A percentile compares a stretch with the other conserved stretches of the same genome.
Evolutionary conservation across 164 flowering plant genomes (phyloP).

Genomic region (Umbilicus rupestris): DNA sequence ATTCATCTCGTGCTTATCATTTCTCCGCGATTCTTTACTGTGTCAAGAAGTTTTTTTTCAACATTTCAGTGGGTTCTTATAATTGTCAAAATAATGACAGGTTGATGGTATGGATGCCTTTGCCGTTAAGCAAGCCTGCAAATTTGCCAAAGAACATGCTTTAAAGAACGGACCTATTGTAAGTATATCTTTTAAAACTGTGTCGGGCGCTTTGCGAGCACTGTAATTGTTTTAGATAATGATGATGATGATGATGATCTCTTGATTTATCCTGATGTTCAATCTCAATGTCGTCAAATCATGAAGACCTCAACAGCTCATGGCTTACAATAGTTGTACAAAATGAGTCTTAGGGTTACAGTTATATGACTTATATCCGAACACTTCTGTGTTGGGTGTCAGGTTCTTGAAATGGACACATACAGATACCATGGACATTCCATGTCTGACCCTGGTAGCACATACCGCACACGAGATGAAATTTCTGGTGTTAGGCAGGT

Average conservation of each 20-base stretch:
- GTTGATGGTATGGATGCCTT: constrained; percentile 99
- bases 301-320: neutral
- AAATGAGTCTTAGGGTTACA: neutral
- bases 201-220: neutral
- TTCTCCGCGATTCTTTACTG: neutral
- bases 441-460: constrained; percentile 99
- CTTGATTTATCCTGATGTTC: too few species aligned
- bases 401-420: constrained; percentile 99
- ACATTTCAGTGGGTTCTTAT: neutral
- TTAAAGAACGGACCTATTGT: constrained; percentile 93
- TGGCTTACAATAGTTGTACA: neutral
- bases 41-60: neutral
- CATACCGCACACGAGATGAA: constrained; percentile 95
- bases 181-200: constrained; percentile 24
- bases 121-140: constrained; percentile 96
- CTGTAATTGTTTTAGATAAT: neutral
- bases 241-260: neutral
- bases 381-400: constrained; percentile 11
- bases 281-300: neutral
- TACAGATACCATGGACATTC: constrained; percentile 99
- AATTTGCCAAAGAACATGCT: constrained; percentile 87
- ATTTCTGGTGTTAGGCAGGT: constrained; percentile 93
- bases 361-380: neutral
- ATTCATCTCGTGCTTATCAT: neutral
- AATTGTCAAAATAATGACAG: constrained; percentile 26